phyloP scores from a whole-genome alignment of 2,329 filamentous ascomycete genomes.

The Aspergillus oerlinghausenensis region DNA sequence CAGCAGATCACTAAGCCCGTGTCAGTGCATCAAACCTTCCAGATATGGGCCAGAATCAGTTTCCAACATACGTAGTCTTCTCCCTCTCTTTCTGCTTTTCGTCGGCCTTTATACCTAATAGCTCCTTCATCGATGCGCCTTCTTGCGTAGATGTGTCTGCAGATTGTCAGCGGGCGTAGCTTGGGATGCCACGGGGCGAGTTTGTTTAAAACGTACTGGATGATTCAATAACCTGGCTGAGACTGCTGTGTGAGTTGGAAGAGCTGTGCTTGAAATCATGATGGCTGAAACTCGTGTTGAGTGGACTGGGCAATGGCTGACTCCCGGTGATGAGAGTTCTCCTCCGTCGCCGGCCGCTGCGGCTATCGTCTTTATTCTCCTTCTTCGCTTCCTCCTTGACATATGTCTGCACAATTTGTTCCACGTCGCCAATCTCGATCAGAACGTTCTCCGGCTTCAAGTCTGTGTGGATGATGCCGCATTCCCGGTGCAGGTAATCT shows the following conservation, averaged over 20 bases:
- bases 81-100: constrained; percentile 74
- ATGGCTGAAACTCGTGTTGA: constrained; percentile 73
- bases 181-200: constrained; percentile 29
- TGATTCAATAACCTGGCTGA: constrained; percentile 76
- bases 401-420: constrained; percentile 95
- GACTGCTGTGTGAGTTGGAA: constrained; percentile 64
- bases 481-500: constrained; percentile 95
- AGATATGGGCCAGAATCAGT: neutral
- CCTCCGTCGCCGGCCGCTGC: constrained; percentile 83
- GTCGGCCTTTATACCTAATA: constrained; percentile 54
- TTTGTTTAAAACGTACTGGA: constrained; percentile 51
- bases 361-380: constrained; percentile 79
- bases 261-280: constrained; percentile 59
- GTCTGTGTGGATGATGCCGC: constrained; percentile 97
- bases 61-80: constrained; percentile 75
- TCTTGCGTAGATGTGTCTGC: constrained; percentile 42
- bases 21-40: constrained; percentile 7
- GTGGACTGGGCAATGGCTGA: constrained; percentile 88
- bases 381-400: constrained; percentile 68
- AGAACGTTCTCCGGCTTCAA: constrained; percentile 97
- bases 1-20: constrained; percentile 66
- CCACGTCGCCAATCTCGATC: constrained; percentile 97
- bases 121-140: constrained; percentile 53
- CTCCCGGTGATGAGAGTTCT: constrained; percentile 95
- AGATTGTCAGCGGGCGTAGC: constrained; percentile 27